A percentile compares a stretch with the other conserved stretches of the same genome.
Evolutionary conservation across 805 yeast species (phyloP).

Genomic region (Lachancea cidri): DNA sequence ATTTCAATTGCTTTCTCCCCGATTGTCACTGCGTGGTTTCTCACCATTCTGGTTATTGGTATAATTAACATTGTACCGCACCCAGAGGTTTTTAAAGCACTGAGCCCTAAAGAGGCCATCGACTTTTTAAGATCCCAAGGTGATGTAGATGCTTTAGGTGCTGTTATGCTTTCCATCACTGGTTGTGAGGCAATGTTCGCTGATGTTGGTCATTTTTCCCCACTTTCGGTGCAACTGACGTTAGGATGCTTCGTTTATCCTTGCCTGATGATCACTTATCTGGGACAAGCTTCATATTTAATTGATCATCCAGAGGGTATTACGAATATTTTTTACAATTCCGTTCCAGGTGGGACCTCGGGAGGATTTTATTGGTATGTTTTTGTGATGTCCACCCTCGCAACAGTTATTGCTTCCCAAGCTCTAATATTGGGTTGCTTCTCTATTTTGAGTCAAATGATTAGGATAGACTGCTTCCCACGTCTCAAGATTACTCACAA

Average conservation of each 20-base stretch:
- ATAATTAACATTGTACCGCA: slow-evolving; percentile 39
- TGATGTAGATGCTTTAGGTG: slow-evolving; percentile 42
- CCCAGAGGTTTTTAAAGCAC: slow-evolving; percentile 42
- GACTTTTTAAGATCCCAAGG: slow-evolving; percentile 35
- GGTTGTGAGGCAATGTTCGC: slow-evolving; percentile 65
- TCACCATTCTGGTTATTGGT: slow-evolving; percentile 43
- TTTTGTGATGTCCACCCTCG: slow-evolving; percentile 48
- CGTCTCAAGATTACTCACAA: slow-evolving; percentile 41
- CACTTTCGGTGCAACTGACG: slow-evolving; percentile 45
- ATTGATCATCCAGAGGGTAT: slow-evolving; percentile 35
- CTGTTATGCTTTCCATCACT: slow-evolving; percentile 50
- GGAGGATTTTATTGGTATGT: slow-evolving; percentile 46
- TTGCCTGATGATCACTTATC: slow-evolving; percentile 44
- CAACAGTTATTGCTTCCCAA: slow-evolving; percentile 57
- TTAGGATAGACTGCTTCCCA: slow-evolving; percentile 48
- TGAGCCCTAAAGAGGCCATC: slow-evolving; percentile 50
- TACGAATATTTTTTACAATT: slow-evolving; percentile 42
- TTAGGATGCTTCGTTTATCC: slow-evolving; percentile 46
- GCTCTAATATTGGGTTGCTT: slow-evolving; percentile 54
- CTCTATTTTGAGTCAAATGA: slow-evolving; percentile 35
- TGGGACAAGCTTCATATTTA: slow-evolving; percentile 40
- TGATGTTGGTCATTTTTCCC: slow-evolving; percentile 54
- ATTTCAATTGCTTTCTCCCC: slow-evolving; percentile 52
- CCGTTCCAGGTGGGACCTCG: slow-evolving; percentile 45
- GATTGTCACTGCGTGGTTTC: slow-evolving; percentile 47